Conservation (phyloP, 306 rosid genomes). For the Oxytropis ochrocephala region DNA sequence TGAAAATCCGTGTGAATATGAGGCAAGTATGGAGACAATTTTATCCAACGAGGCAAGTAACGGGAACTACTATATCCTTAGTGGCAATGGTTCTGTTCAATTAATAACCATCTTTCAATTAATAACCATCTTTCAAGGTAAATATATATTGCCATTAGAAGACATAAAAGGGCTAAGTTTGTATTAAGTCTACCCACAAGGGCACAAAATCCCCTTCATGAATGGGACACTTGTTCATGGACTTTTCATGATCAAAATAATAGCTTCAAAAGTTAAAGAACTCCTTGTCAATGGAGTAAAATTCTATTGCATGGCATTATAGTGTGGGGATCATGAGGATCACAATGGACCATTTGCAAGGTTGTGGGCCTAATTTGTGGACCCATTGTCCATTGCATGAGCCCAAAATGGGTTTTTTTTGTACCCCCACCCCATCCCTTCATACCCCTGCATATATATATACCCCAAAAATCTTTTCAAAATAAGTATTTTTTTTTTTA, state of each 20-base stretch:
- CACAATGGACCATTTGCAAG: conserved; percentile 18
- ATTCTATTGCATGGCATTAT: not conserved
- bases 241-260: conserved; percentile 1
- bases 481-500: too few relatives aligned
- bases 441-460: too few relatives aligned
- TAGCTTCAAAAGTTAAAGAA: not conserved
- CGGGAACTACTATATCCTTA: not conserved
- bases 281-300: not conserved
- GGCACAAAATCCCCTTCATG: not conserved
- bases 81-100: conserved; percentile 5
- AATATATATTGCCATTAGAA: not conserved
- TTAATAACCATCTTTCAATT: not conserved
- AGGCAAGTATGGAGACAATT: too few relatives aligned
- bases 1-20: too few relatives aligned
- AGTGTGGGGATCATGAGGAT: not conserved
- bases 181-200: not conserved
- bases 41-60: not conserved
- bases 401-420: not conserved
- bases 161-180: not conserved
- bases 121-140: not conserved
- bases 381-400: not conserved
- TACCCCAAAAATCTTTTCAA: too few relatives aligned
- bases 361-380: conserved; percentile 18
- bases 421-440: too few relatives aligned
- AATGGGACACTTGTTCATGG: conserved; percentile 21